Conservation (phyloP, 2,329 filamentous ascomycete species). For the Monilinia polystroma region DNA sequence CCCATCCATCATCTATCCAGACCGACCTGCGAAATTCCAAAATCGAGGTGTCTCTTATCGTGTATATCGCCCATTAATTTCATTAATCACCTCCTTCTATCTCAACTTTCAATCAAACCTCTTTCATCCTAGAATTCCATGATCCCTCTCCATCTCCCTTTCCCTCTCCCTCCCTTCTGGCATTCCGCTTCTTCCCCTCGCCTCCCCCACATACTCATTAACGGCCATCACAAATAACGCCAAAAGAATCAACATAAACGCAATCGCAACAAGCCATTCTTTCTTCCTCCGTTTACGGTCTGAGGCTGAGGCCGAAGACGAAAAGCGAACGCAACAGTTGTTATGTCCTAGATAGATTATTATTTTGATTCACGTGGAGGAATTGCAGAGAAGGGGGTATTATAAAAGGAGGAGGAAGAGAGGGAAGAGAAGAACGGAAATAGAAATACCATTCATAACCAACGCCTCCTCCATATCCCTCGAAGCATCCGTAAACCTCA, state of each 20-base stretch:
- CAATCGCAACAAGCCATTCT: not conserved
- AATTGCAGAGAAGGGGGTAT: not conserved
- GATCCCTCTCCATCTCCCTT: not conserved
- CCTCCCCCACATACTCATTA: not conserved
- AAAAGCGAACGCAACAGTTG: conserved; percentile 34
- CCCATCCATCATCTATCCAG: not conserved
- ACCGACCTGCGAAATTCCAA: not conserved
- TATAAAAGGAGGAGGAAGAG: not conserved
- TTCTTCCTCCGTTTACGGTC: not conserved
- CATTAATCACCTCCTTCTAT: not conserved
- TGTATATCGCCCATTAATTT: not conserved
- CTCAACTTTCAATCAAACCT: not conserved
- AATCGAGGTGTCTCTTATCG: not conserved
- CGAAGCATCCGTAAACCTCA: conserved; percentile 33
- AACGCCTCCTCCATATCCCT: conserved; percentile 29
- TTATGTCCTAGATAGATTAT: not conserved
- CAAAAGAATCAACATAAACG: not conserved
- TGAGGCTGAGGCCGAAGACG: not conserved
- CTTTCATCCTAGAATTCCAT: not conserved
- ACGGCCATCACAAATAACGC: not conserved
- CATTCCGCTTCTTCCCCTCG: not conserved
- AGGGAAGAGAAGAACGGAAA: not conserved
- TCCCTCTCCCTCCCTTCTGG: not conserved
- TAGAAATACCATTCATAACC: conserved; percentile 9
- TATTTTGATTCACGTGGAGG: not conserved